Evolutionary conservation across 23 red algal species (phyloP).

Genomic region (Gracilaria vermiculophylla): DNA sequence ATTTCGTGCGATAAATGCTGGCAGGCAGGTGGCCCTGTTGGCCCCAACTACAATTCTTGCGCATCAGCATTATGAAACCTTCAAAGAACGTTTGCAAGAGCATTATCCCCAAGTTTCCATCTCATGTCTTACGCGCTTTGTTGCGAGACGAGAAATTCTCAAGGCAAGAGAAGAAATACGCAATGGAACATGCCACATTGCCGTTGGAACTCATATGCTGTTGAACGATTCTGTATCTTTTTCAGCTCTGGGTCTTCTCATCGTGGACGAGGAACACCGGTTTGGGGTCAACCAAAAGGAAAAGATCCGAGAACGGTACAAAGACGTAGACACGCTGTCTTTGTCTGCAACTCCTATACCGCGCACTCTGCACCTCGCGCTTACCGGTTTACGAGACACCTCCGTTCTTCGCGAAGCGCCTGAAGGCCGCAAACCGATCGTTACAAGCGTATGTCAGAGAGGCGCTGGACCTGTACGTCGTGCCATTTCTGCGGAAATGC

Average conservation of each 20-base stretch:
- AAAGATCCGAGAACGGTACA: conserved; percentile 64
- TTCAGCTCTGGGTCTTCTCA: conserved; percentile 62
- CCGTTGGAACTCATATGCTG: conserved; percentile 93
- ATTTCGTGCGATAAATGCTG: conserved; percentile 64
- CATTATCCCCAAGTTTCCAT: neutral
- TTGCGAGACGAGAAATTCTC: neutral
- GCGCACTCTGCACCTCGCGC: conserved; percentile 87
- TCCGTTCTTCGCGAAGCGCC: conserved; percentile 77
- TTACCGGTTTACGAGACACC: conserved; percentile 85
- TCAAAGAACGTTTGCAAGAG: conserved; percentile 26
- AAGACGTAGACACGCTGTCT: conserved; percentile 75
- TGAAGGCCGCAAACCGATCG: conserved; percentile 72
- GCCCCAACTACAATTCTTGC: conserved; percentile 93
- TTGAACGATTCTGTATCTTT: conserved; percentile 61
- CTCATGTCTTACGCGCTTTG: conserved; percentile 54
- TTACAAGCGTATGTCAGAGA: conserved; percentile 42
- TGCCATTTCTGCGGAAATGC: conserved; percentile 61
- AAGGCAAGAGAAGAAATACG: conserved; percentile 38
- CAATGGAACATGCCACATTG: conserved; percentile 53
- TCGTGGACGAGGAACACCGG: conserved; percentile 97
- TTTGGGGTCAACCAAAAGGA: conserved; percentile 99
- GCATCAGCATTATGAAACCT: conserved; percentile 90
- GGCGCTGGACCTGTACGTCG: conserved; percentile 49
- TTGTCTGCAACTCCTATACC: conserved; percentile 97
- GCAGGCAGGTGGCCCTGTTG: conserved; percentile 84